A percentile compares a stretch with the other conserved stretches of the same genome.
Conservation (phyloP, 2,329 filamentous ascomycete species). For the Sarocladiaceae sp. region DNA sequence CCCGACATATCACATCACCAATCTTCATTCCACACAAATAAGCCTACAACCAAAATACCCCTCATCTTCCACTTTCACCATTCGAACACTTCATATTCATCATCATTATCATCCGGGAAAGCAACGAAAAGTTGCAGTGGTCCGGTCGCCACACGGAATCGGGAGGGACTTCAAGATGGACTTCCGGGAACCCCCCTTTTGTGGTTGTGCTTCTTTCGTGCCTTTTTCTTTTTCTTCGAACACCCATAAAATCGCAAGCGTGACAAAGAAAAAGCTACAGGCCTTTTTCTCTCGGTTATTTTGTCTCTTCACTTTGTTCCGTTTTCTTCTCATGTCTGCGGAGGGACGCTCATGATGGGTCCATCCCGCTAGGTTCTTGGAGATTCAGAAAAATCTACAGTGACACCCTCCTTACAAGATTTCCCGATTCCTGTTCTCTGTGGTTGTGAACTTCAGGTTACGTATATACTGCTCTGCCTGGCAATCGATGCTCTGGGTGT, state of each 20-base stretch:
- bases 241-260: slow-evolving; percentile 9
- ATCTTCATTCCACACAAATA: background rate
- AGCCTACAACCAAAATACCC: background rate
- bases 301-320: background rate
- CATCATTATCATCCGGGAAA: background rate
- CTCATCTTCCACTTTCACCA: background rate
- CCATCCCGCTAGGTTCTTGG: background rate
- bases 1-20: background rate
- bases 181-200: background rate
- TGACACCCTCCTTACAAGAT: too few species aligned
- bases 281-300: background rate
- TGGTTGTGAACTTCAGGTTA: too few species aligned
- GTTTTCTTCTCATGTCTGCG: background rate
- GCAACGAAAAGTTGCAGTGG: background rate
- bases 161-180: background rate
- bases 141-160: too few species aligned
- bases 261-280: slow-evolving; percentile 4
- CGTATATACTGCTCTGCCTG: too few species aligned
- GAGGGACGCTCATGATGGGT: too few species aligned
- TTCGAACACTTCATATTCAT: background rate
- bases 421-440: too few species aligned
- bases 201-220: background rate
- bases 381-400: background rate
- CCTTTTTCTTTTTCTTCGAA: background rate
- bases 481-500: too few species aligned